Percentiles rank a stretch among this genome's conserved stretches.
Conservation (phyloP, 768 basidiomycete species). For the Termitomyces sp. region DNA sequence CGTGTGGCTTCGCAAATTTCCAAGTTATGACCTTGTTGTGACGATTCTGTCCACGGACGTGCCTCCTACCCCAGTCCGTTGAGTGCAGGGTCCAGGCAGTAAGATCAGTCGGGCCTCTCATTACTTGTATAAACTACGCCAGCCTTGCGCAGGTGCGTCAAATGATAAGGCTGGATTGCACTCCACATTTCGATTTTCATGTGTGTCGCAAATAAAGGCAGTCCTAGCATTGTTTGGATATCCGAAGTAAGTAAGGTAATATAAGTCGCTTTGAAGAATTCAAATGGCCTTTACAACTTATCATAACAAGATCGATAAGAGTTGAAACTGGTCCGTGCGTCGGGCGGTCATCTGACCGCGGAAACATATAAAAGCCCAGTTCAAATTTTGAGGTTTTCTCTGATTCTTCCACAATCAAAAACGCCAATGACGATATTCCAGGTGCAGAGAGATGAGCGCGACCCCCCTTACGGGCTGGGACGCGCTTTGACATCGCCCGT, state of each 20-base stretch:
- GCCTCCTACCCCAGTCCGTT: no score
- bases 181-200: no score
- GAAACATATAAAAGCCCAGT: constrained; percentile 6
- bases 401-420: constrained; percentile 44
- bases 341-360: constrained; percentile 14
- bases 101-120: no score
- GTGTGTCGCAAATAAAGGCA: no score
- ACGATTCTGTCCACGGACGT: background rate
- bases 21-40: background rate
- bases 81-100: background rate
- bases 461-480: constrained; percentile 35
- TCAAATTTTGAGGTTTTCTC: constrained; percentile 11
- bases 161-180: background rate
- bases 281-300: background rate
- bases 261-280: background rate
- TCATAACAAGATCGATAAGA: no score
- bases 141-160: background rate
- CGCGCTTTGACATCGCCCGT: constrained; percentile 58
- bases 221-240: no score
- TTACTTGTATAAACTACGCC: background rate
- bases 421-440: constrained; percentile 45
- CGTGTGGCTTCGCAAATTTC: no score
- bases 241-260: no score
- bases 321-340: background rate
- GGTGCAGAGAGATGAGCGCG: constrained; percentile 57